Percentiles rank a stretch among this genome's conserved stretches.
phyloP scores from a whole-genome alignment of 805 yeast genomes.

The Ogataea trehalophila region DNA sequence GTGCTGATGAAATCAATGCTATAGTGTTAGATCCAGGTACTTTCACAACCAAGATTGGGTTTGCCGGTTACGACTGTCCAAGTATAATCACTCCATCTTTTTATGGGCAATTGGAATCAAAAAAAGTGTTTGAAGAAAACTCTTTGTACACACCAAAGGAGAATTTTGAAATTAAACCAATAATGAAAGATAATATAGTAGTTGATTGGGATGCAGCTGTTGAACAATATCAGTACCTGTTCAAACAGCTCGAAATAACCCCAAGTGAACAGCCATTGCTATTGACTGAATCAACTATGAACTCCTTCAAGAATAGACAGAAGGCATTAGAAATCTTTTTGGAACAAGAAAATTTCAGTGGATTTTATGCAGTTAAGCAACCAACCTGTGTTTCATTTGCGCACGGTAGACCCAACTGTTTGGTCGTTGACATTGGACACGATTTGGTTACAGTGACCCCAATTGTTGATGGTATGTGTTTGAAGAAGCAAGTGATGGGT shows the following conservation, averaged over 20 bases:
- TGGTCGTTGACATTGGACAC: conserved; percentile 84
- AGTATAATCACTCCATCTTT: conserved; percentile 67
- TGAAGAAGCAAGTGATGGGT: conserved; percentile 62
- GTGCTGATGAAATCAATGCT: conserved; percentile 85
- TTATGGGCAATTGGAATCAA: conserved; percentile 38
- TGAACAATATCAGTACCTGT: conserved; percentile 64
- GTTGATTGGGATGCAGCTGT: conserved; percentile 83
- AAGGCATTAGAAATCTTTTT: conserved; percentile 67
- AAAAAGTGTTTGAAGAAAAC: conserved; percentile 28
- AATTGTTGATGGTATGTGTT: conserved; percentile 74
- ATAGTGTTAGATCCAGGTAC: conserved; percentile 92
- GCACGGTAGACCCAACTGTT: conserved; percentile 80
- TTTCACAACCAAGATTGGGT: conserved; percentile 76
- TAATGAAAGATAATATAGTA: conserved; percentile 57
- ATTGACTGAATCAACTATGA: conserved; percentile 87
- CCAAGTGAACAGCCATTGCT: conserved; percentile 69
- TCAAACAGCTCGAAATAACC: conserved; percentile 48
- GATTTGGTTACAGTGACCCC: conserved; percentile 74
- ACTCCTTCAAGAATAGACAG: conserved; percentile 57
- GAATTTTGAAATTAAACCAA: conserved; percentile 48
- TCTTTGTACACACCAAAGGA: conserved; percentile 40
- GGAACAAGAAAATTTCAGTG: conserved; percentile 70
- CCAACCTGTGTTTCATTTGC: conserved; percentile 90
- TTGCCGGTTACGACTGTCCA: conserved; percentile 90
- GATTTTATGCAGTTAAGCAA: conserved; percentile 71